Base-by-base conservation (phyloP, 495 filamentous ascomycete species). In the Emericellopsis terricola region DNA sequence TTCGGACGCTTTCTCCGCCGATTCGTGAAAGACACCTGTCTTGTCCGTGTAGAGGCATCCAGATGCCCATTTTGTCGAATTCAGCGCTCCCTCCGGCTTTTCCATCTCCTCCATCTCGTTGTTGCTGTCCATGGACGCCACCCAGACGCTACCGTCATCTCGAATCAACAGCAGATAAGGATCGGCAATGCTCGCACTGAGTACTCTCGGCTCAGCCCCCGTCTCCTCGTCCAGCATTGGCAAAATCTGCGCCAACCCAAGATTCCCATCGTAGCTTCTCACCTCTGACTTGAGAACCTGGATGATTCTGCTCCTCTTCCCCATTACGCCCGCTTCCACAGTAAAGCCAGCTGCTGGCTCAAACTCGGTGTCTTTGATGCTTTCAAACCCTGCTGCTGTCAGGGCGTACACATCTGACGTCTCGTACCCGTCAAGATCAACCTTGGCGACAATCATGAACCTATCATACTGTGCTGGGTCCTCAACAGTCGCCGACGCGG, bases 191-290 rank as follows among this genome's bases (percentile, higher is more conserved):
- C 79, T 89, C n/a, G 78, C 77, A 45, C 68, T 80, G 27, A 82
- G 56, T 17, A 86, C 76, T 24, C 72, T 64, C 3, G 81, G 73
- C 41, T 83, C 79, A 8, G 67, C 68, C 14, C 75, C 84, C 0
- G 72, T 82, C 30, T 81, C 80, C 43, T 94, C 89, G 41, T 96
- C 87, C 36, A 72, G 68, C 59, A 94, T 75, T 2, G 84, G 82
- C 36, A 93, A 68, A 19, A 96, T 94, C 47, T 96, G 86, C 29
- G 73, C 67, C 23, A 99, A 64, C 8, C 76, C 76, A 30, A 96
- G 60, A 48, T 93, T 83, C 50, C 71, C 74, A 49, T 94, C 85
- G 46, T 91, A 96, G 37, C 72, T 81, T 29, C 85, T 65, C 10
- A 97, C 71, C 43, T 94, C 85, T 19, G 71, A 78, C 39, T 70